A percentile compares a stretch with the other conserved stretches of the same genome.
Evolutionary conservation across 306 rosid genomes (phyloP).

Genomic region (Cajanus cajan): DNA sequence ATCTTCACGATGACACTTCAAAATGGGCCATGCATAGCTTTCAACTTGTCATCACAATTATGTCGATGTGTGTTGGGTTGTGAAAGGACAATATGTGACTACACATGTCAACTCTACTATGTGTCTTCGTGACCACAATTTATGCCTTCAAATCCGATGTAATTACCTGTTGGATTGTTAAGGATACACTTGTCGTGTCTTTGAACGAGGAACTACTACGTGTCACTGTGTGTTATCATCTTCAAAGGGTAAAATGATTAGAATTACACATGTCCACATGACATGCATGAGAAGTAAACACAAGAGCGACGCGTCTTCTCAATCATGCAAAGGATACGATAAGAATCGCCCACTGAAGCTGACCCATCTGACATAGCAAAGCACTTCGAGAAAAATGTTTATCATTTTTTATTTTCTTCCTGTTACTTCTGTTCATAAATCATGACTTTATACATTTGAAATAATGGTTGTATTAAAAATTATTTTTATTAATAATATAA

Average conservation of each 20-base stretch:
- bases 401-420: background rate
- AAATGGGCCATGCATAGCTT: no score
- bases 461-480: no score
- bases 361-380: background rate
- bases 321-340: background rate
- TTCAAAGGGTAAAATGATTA: background rate
- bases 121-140: background rate
- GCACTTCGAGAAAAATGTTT: no score
- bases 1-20: no score
- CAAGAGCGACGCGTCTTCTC: background rate
- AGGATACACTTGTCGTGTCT: background rate
- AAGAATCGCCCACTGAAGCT: background rate
- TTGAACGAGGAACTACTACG: background rate
- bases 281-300: background rate
- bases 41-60: background rate
- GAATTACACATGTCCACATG: background rate
- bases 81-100: no score
- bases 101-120: no score
- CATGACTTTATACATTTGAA: no score
- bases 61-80: background rate
- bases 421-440: background rate
- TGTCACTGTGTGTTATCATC: background rate
- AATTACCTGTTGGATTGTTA: background rate
- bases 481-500: no score
- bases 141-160: background rate